These are phyloP conservation scores for Lenwebbia sp. DNA, from an alignment of 345 rosid species.

Conservation along the genomic window DNA sequence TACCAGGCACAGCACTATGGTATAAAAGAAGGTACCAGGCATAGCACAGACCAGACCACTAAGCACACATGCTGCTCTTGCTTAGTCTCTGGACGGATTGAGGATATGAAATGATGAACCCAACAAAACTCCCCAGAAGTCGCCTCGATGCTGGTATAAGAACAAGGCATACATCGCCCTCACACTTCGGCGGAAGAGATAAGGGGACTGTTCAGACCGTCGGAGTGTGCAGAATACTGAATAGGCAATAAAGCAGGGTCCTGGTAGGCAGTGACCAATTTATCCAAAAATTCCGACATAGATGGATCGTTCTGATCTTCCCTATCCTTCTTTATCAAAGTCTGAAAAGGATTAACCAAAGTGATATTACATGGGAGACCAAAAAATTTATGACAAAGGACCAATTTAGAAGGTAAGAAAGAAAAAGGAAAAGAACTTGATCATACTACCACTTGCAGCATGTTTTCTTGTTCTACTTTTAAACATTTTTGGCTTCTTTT, in stretches of 20 bases:
- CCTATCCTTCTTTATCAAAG: slow-evolving; percentile 64
- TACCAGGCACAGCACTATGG: neutral
- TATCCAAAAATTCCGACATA: slow-evolving; percentile 50
- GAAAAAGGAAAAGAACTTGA: neutral
- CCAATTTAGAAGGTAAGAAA: neutral
- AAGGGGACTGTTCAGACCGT: slow-evolving; percentile 58
- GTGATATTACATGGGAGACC: neutral
- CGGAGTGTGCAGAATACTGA: slow-evolving; percentile 30
- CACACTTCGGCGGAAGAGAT: slow-evolving; percentile 35
- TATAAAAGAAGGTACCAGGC: neutral
- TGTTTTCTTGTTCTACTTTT: neutral
- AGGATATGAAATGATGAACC: neutral
- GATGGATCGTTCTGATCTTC: slow-evolving; percentile 42
- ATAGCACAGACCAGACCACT: neutral
- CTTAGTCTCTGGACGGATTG: neutral
- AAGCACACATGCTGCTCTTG: neutral
- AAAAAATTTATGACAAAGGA: neutral
- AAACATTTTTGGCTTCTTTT: neutral
- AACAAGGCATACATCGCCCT: neutral
- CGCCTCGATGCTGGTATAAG: neutral
- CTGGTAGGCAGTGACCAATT: slow-evolving; percentile 52
- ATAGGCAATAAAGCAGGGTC: slow-evolving; percentile 74
- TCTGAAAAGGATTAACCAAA: slow-evolving; percentile 23
- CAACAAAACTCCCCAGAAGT: neutral
- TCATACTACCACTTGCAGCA: neutral